Evolutionary conservation across 805 yeast genomes (phyloP).

Genomic region (Saccharomycopsis amapae): DNA sequence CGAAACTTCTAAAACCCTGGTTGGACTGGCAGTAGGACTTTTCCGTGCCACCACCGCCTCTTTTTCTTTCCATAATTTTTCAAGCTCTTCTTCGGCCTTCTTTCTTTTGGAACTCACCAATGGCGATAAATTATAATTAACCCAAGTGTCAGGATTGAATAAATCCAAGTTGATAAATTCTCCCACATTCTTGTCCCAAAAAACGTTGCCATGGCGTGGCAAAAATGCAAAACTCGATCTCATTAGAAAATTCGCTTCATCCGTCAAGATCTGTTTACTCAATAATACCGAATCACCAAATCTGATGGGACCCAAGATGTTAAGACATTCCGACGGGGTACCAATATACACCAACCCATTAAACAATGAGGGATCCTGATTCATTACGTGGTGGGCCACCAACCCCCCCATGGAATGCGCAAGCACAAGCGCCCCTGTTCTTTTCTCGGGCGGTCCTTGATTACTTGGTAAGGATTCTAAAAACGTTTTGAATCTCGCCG

Average conservation of each 20-base stretch:
- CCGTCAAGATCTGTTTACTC: slow-evolving; percentile 66
- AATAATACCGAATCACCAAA: slow-evolving; percentile 75
- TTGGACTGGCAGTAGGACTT: background rate
- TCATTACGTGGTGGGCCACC: slow-evolving; percentile 73
- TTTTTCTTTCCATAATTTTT: too few relatives aligned
- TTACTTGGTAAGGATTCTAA: slow-evolving; percentile 38
- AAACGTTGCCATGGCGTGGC: slow-evolving; percentile 70
- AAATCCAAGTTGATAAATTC: slow-evolving; percentile 61
- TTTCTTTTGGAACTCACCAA: slow-evolving; percentile 41
- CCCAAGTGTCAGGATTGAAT: slow-evolving; percentile 78
- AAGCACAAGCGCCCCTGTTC: slow-evolving; percentile 60
- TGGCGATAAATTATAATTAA: slow-evolving; percentile 66
- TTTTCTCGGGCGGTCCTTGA: slow-evolving; percentile 37
- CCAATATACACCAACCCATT: slow-evolving; percentile 79
- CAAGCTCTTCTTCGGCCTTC: slow-evolving; percentile 8
- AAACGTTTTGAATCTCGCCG: slow-evolving; percentile 44
- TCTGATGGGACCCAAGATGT: slow-evolving; percentile 78
- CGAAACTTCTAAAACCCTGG: too few relatives aligned
- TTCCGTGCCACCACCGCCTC: background rate
- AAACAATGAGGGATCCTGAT: slow-evolving; percentile 56
- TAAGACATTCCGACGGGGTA: slow-evolving; percentile 75
- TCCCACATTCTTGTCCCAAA: slow-evolving; percentile 53
- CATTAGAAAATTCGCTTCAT: slow-evolving; percentile 83
- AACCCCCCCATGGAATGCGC: slow-evolving; percentile 96
- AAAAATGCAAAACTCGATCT: slow-evolving; percentile 74